phyloP scores from a whole-genome alignment of 2,329 filamentous ascomycete genomes.

The Calonectria naviculata region DNA sequence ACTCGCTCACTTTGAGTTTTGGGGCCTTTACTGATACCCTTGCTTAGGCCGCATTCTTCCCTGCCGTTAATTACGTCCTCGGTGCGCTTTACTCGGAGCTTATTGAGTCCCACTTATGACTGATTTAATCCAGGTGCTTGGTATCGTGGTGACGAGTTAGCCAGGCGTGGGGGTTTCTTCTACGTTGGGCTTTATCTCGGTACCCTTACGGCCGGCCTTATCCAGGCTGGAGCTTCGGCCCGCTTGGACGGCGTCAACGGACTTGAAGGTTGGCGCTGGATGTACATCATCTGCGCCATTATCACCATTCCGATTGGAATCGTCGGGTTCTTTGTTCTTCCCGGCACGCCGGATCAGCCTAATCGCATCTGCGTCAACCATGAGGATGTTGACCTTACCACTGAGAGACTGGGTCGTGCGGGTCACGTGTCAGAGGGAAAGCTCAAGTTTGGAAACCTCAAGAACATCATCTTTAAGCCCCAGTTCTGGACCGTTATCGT shows the following conservation, averaged over 20 bases:
- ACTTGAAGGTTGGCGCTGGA: constrained; percentile 64
- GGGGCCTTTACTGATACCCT: background rate
- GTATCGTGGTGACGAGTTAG: constrained; percentile 61
- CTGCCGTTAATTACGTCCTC: constrained; percentile 52
- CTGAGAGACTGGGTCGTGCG: constrained; percentile 54
- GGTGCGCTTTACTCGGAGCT: constrained; percentile 7
- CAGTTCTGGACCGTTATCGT: constrained; percentile 63
- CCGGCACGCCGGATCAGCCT: constrained; percentile 57
- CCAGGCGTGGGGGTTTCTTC: constrained; percentile 59
- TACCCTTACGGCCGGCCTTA: constrained; percentile 62
- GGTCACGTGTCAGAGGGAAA: constrained; percentile 53
- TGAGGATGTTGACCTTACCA: constrained; percentile 57
- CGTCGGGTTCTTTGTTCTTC: constrained; percentile 61
- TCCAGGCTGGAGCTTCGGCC: constrained; percentile 55
- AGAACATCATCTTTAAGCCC: constrained; percentile 50
- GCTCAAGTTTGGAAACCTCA: constrained; percentile 44
- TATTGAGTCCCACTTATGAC: background rate
- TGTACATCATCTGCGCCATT: constrained; percentile 65
- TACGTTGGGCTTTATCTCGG: constrained; percentile 63
- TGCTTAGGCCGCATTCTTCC: constrained; percentile 48
- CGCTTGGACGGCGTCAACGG: constrained; percentile 56
- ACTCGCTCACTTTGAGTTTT: background rate
- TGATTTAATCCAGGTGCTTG: constrained; percentile 52
- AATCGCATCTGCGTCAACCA: constrained; percentile 59
- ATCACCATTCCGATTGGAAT: constrained; percentile 67